These are phyloP conservation scores for Stromatinia cepivora DNA, from an alignment of 2,329 filamentous ascomycete species.

Conservation along the genomic window DNA sequence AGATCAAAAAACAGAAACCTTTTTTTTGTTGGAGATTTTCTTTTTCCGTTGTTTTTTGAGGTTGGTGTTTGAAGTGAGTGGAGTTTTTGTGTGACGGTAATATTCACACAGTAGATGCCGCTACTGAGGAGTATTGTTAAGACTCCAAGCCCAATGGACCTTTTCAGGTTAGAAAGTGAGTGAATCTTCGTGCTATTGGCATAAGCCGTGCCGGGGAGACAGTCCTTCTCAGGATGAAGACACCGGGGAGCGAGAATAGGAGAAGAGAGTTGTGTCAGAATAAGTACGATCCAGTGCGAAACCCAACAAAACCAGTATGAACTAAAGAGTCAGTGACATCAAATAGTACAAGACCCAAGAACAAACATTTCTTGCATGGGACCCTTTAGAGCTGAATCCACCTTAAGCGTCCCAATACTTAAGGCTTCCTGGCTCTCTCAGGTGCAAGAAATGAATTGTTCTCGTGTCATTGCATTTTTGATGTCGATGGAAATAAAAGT, in stretches of 20 bases:
- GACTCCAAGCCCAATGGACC: background rate
- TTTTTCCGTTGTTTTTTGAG: background rate
- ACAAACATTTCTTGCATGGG: background rate
- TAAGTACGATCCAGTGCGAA: background rate
- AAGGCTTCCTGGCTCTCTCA: slow-evolving; percentile 6
- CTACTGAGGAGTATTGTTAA: background rate
- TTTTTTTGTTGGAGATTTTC: background rate
- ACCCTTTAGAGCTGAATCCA: slow-evolving; percentile 9
- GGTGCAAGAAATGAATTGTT: background rate
- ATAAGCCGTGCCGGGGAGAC: background rate
- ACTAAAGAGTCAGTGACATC: background rate
- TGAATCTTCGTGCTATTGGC: background rate
- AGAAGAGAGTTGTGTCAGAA: background rate
- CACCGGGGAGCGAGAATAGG: background rate
- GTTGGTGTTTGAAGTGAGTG: background rate
- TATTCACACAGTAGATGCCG: background rate
- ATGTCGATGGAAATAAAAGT: background rate
- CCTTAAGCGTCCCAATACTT: slow-evolving; percentile 6
- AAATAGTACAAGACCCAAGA: background rate
- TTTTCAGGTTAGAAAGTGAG: background rate
- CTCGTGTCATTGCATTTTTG: background rate
- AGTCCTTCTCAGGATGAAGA: background rate
- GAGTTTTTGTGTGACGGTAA: background rate
- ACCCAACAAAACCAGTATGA: background rate
- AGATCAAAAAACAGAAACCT: background rate